These are phyloP conservation scores for Leccinum proliferum DNA, from an alignment of 1,284 basidiomycete genomes.

Conservation along the genomic window DNA sequence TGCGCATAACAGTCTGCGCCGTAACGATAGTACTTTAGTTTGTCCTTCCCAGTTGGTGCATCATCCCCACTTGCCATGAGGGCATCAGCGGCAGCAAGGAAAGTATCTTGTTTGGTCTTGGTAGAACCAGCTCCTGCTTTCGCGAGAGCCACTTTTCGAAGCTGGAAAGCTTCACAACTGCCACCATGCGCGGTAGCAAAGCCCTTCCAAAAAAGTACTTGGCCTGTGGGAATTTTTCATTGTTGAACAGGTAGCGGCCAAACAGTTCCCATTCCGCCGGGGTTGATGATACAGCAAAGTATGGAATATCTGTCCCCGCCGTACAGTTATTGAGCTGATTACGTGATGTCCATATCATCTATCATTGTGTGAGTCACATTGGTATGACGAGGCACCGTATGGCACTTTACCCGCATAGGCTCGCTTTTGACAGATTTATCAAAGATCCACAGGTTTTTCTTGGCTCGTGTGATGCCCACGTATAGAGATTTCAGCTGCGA, in stretches of 20 bases:
- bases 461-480: slow-evolving; percentile 64
- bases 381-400: background rate
- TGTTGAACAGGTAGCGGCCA: slow-evolving; percentile 48
- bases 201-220: slow-evolving; percentile 60
- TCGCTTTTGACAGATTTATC: slow-evolving; percentile 53
- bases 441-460: slow-evolving; percentile 63
- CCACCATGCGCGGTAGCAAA: slow-evolving; percentile 35
- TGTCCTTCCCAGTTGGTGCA: slow-evolving; percentile 23
- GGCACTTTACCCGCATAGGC: slow-evolving; percentile 49
- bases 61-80: slow-evolving; percentile 40
- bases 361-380: background rate
- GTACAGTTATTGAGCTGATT: slow-evolving; percentile 37
- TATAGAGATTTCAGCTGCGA: slow-evolving; percentile 62
- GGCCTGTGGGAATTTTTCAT: slow-evolving; percentile 54
- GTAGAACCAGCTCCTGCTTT: slow-evolving; percentile 18
- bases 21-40: slow-evolving; percentile 38
- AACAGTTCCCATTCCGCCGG: slow-evolving; percentile 50
- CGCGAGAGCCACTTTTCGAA: slow-evolving; percentile 37
- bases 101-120: slow-evolving; percentile 33
- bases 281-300: slow-evolving; percentile 43
- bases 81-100: slow-evolving; percentile 40
- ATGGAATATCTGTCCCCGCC: slow-evolving; percentile 41
- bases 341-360: slow-evolving; percentile 46
- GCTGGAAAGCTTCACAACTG: slow-evolving; percentile 43
- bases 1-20: slow-evolving; percentile 52